Evolutionary conservation across 192 early-diverging fungal genomes (phyloP), one percentile per base, ranked within the genome.

Genomic region (Diversispora epigaea): DNA sequence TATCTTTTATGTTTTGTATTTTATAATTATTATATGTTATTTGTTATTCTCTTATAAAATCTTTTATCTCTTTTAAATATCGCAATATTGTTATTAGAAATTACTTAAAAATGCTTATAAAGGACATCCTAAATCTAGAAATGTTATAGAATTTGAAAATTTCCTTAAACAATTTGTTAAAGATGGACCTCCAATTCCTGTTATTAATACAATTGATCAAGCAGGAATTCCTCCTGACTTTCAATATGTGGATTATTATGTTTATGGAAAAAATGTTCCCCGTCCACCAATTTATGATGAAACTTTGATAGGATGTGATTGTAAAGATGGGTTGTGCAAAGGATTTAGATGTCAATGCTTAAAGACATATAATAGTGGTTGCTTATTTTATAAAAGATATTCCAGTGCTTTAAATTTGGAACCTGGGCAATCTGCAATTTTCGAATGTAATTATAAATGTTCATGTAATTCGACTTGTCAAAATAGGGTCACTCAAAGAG

Each of bases 401-500:
- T 47, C 45, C 14, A 14, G 19, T 47, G 14, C 32, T 19, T 17
- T 57, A 19, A 19, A n/a, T 32, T 43, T 57, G 19, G 47, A 55
- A 71, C 55, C 69, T 11, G 50, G 40, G 4, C 41, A 57, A 32
- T 32, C 25, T 15, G 43, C 80, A 15, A 80, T 90, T 21, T 85
- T 82, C 54, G 87, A 89, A 77, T 90, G 89, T 68, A 86, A 85
- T 40, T 19, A 43, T 0, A 47, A 25, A 1, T 90, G 89, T 70
- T 49, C 62, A 0, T 90, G 89, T 66, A 68, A 63, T 10, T 50
- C 68, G 1, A n/a, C 39, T 6, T 90, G 89, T 68, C 62, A 47
- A 2, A 85, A 86, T 41, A 80, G 86, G 32, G 85, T 86, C 4
- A 82, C 85, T 15, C 88, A 90, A 61, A 68, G 79, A 14, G 85